Evolutionary conservation across 176 grass and related monocot species (phyloP), one percentile per base, ranked within the genome.

Genomic region (Microstegium vimineum): DNA sequence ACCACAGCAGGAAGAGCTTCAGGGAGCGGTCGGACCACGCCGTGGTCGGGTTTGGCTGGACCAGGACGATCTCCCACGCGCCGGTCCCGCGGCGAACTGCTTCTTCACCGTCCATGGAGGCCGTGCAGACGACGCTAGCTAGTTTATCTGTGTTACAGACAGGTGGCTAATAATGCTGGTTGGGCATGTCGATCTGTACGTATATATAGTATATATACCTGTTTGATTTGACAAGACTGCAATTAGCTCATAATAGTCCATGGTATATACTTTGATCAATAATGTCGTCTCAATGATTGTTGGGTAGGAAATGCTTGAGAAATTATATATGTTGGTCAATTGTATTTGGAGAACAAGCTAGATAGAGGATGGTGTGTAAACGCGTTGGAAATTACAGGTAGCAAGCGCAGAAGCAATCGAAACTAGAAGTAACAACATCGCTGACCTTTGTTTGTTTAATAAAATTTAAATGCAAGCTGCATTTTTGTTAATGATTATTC

Each of bases 1-100:
- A 22, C 87, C 76, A 89, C 14, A 80, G 32, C 30, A 89, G 34
- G 6, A 85, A 6, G 5, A 80, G 59, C 69, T 68, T 80, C 17
- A 63, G 35, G 62, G 71, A 82, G 23, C 76, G 36, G 2, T 62
- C 56, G 1, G 54, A 17, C 23, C 69, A 26, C 31, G 68, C 45
- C 3, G 72, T 67, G 35, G 35, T 56, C 35, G 25, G 69, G 0
- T 42, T 40, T 8, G 37, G 22, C 5, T 0, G 45, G 7, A 22
- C 71, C 26, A 74, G 17, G 27, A 12, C 28, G 45, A 74, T 74
- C 27, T 52, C 71, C 71, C 69, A 71, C 25, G 69, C 25, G 40
- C 40, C 69, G 40, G 43, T 71, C 4, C n/a, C 13, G 6, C 14
- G 37, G 69, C 40, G 40, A 46, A 1, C 69, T 71, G 40, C 69